These are phyloP conservation scores for Magnaporthiopsis poae DNA, from an alignment of 2,329 filamentous ascomycete species.

Conservation along the genomic window DNA sequence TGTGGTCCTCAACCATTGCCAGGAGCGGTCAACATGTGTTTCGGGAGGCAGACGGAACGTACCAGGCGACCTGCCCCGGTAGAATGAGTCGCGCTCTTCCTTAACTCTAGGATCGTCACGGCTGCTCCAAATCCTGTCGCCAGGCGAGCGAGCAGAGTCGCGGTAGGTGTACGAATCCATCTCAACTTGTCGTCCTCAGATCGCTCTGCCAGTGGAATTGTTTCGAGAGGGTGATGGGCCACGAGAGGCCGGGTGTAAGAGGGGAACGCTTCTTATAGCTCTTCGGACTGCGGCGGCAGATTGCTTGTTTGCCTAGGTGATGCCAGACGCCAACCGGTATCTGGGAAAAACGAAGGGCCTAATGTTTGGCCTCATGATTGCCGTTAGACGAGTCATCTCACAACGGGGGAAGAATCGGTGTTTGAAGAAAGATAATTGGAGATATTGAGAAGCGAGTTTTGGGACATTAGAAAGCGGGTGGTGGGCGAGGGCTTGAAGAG, in stretches of 20 bases:
- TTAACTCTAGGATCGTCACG: slow-evolving; percentile 43
- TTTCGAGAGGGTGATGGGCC: slow-evolving; percentile 1
- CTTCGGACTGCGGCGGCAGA: not conserved
- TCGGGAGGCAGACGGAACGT: slow-evolving; percentile 27
- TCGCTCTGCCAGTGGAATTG: not conserved
- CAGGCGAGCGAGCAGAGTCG: slow-evolving; percentile 44
- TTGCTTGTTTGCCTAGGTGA: slow-evolving; percentile 19
- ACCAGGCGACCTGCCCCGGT: slow-evolving; percentile 63
- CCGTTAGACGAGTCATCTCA: slow-evolving; percentile 46
- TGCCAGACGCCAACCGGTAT: slow-evolving; percentile 14
- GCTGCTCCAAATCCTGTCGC: slow-evolving; percentile 39
- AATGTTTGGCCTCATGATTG: slow-evolving; percentile 42
- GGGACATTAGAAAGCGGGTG: not conserved
- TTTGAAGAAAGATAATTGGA: slow-evolving; percentile 18
- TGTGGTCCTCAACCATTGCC: not conserved
- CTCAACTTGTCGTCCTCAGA: slow-evolving; percentile 6
- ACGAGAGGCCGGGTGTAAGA: not conserved
- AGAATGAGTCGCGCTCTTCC: slow-evolving; percentile 45
- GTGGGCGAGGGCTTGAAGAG: not conserved
- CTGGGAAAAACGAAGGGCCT: slow-evolving; percentile 27
- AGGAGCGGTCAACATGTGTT: not conserved
- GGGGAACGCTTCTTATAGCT: slow-evolving; percentile 1
- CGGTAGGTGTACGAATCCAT: slow-evolving; percentile 51
- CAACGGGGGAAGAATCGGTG: slow-evolving; percentile 14
- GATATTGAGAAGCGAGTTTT: slow-evolving; percentile 26